These are phyloP conservation scores for Knoxdaviesia capensis DNA, from an alignment of 2,329 filamentous ascomycete species.

Conservation along the genomic window DNA sequence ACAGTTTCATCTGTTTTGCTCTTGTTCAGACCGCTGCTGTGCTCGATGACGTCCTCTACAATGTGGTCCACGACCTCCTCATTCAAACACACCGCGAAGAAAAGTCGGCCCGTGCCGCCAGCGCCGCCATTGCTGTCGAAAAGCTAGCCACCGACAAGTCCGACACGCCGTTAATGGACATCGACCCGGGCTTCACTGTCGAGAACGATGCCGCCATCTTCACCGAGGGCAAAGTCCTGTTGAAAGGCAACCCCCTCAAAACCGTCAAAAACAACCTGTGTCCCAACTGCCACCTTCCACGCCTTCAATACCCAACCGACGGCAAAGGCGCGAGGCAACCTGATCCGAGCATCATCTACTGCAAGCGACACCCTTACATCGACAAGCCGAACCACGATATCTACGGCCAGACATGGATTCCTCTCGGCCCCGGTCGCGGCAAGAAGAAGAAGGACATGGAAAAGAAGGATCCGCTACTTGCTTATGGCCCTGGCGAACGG, in stretches of 20 bases:
- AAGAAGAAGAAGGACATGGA: slow-evolving; percentile 66
- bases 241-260: slow-evolving; percentile 54
- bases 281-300: slow-evolving; percentile 53
- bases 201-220: slow-evolving; percentile 51
- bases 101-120: slow-evolving; percentile 49
- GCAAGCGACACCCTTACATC: slow-evolving; percentile 61
- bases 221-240: slow-evolving; percentile 45
- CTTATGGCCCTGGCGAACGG: slow-evolving; percentile 22
- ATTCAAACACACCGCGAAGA: slow-evolving; percentile 60
- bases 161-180: slow-evolving; percentile 30
- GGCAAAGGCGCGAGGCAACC: slow-evolving; percentile 46
- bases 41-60: slow-evolving; percentile 56
- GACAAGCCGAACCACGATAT: slow-evolving; percentile 60
- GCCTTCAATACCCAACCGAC: slow-evolving; percentile 52
- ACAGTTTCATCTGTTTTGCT: too few species aligned
- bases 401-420: slow-evolving; percentile 65
- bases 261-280: slow-evolving; percentile 54
- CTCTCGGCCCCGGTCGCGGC: slow-evolving; percentile 46
- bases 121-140: slow-evolving; percentile 44
- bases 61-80: slow-evolving; percentile 55
- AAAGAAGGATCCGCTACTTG: slow-evolving; percentile 29
- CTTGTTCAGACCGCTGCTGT: slow-evolving; percentile 35
- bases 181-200: slow-evolving; percentile 32
- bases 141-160: slow-evolving; percentile 36
- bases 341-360: slow-evolving; percentile 50